These are phyloP conservation scores for Aspergillus ochraceoroseus DNA, from an alignment of 2,329 filamentous ascomycete species.

Conservation along the genomic window DNA sequence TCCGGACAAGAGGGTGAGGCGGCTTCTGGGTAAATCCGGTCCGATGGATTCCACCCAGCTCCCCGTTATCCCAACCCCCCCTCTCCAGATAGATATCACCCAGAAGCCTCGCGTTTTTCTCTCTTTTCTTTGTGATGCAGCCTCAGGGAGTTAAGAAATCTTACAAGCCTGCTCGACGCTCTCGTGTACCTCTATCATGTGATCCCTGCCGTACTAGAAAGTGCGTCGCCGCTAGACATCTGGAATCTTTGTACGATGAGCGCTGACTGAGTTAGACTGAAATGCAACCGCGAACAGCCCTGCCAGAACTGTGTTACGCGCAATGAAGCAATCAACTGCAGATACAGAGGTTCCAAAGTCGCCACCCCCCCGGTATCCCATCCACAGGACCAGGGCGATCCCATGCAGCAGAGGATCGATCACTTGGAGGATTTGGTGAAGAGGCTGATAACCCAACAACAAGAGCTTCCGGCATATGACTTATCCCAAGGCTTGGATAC, in stretches of 20 bases:
- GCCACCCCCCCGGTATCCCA: neutral
- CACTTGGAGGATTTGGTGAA: slow-evolving; percentile 10
- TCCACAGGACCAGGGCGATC: neutral
- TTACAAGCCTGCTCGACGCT: neutral
- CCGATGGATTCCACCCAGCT: too few species aligned
- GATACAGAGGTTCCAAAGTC: neutral
- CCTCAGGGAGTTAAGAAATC: too few species aligned
- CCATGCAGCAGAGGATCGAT: slow-evolving; percentile 10
- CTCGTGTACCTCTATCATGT: slow-evolving; percentile 12
- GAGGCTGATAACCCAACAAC: slow-evolving; percentile 2
- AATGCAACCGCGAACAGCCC: slow-evolving; percentile 11
- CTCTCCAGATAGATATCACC: too few species aligned
- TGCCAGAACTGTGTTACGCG: slow-evolving; percentile 11
- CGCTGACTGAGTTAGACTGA: slow-evolving; percentile 10
- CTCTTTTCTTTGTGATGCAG: too few species aligned
- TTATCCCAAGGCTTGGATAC: neutral
- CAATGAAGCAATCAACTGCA: slow-evolving; percentile 1
- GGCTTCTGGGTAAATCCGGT: too few species aligned
- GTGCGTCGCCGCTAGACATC: neutral
- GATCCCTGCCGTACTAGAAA: slow-evolving; percentile 12
- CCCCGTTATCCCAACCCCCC: too few species aligned
- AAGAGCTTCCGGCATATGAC: neutral
- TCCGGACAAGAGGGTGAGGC: too few species aligned
- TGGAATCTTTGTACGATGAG: neutral
- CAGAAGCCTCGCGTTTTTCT: too few species aligned